A percentile compares a stretch with the other conserved stretches of the same genome.
phyloP scores from a whole-genome alignment of 2,329 filamentous ascomycete genomes.

The Arthrobotrys iridis region DNA sequence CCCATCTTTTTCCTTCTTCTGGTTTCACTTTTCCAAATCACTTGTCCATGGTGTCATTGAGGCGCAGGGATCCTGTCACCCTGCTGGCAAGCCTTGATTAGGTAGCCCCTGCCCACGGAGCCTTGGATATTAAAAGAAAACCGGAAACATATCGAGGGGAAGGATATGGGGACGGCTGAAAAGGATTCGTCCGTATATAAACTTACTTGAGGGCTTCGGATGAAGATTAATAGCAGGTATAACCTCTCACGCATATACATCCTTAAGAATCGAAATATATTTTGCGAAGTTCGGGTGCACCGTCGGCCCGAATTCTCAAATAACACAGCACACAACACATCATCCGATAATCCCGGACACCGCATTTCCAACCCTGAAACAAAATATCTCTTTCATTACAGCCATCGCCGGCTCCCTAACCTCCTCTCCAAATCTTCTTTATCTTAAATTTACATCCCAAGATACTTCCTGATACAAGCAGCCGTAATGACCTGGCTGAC shows the following conservation, averaged over 20 bases:
- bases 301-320: conserved; percentile 33
- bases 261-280: neutral
- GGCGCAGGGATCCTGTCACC: conserved; percentile 7
- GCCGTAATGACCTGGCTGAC: conserved; percentile 34
- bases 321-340: conserved; percentile 28
- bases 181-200: neutral
- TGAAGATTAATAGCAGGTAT: neutral
- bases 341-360: conserved; percentile 15
- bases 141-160: neutral
- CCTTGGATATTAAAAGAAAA: conserved; percentile 1
- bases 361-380: neutral
- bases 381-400: neutral
- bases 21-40: conserved; percentile 28
- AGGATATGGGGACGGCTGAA: neutral
- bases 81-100: conserved; percentile 10
- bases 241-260: neutral
- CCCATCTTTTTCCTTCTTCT: neutral
- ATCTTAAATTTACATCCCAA: neutral
- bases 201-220: neutral
- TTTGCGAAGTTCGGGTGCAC: neutral
- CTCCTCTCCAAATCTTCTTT: neutral
- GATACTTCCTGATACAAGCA: neutral
- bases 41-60: conserved; percentile 9
- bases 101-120: conserved; percentile 5
- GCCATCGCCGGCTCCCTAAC: neutral